A percentile compares a stretch with the other conserved stretches of the same genome.
phyloP scores from a whole-genome alignment of 2,329 filamentous ascomycete species.

The Domatiomyces catenatus region DNA sequence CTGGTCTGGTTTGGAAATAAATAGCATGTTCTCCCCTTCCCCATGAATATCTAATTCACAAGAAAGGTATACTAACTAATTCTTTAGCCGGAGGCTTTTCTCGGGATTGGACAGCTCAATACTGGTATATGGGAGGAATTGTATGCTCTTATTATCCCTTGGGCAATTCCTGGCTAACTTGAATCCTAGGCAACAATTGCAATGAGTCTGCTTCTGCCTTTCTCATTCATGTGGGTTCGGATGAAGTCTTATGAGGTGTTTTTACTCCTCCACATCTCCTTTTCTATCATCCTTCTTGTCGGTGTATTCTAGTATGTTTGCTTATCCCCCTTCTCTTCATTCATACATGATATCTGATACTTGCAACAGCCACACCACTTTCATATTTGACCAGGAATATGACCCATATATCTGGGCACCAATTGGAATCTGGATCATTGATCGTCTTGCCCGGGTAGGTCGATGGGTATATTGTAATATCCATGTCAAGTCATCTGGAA shows the following conservation, averaged over 20 bases:
- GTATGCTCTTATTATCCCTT: conserved; percentile 21
- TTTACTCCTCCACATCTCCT: conserved; percentile 25
- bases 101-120: conserved; percentile 21
- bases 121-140: conserved; percentile 28
- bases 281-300: conserved; percentile 28
- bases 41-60: not conserved
- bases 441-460: conserved; percentile 30
- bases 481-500: conserved; percentile 19
- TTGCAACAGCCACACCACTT: conserved; percentile 27
- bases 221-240: conserved; percentile 34
- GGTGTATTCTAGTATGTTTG: conserved; percentile 32
- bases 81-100: conserved; percentile 2
- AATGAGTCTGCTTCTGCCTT: conserved; percentile 29
- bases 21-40: conserved; percentile 1
- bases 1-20: conserved; percentile 31
- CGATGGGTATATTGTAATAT: conserved; percentile 32
- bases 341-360: not conserved
- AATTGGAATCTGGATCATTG: conserved; percentile 34
- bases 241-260: conserved; percentile 30
- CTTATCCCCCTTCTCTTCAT: too few species aligned
- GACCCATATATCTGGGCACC: conserved; percentile 37
- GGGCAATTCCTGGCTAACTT: not conserved
- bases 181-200: conserved; percentile 19
- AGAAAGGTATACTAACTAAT: conserved; percentile 1
- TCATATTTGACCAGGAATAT: conserved; percentile 35